Evolutionary conservation across 345 rosid species (phyloP).

Genomic region (Sonneratia alba): DNA sequence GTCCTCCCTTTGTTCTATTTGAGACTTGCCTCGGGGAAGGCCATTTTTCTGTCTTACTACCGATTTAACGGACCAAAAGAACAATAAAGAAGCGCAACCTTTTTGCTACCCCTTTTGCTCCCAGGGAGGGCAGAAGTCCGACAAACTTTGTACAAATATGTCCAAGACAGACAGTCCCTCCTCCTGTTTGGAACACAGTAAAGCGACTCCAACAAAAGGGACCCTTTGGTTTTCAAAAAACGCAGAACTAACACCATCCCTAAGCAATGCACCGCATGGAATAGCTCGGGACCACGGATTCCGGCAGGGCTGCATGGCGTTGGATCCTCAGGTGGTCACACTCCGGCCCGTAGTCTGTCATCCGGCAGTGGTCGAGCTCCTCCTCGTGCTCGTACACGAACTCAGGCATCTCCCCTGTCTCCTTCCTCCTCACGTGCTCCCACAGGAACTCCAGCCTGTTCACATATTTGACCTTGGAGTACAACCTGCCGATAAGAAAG

Average conservation of each 20-base stretch:
- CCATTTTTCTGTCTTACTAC: too few species aligned
- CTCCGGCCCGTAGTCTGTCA: conserved; percentile 39
- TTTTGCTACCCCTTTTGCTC: not conserved
- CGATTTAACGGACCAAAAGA: not conserved
- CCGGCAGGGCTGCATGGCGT: conserved; percentile 14
- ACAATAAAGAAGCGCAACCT: not conserved
- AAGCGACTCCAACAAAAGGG: not conserved
- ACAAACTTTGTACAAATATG: not conserved
- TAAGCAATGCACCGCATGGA: conserved; percentile 51
- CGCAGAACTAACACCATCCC: not conserved
- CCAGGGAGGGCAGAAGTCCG: not conserved
- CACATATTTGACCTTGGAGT: conserved; percentile 42
- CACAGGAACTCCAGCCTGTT: conserved; percentile 49
- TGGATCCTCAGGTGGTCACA: conserved; percentile 42
- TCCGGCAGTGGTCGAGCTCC: conserved; percentile 35
- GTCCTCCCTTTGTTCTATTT: too few species aligned
- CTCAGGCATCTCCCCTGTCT: conserved; percentile 50
- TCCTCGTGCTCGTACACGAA: conserved; percentile 50
- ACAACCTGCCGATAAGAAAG: conserved; percentile 24
- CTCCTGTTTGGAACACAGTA: not conserved
- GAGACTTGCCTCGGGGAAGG: too few species aligned
- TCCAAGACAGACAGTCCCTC: not conserved
- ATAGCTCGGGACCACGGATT: conserved; percentile 24
- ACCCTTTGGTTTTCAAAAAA: not conserved
- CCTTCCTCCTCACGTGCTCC: conserved; percentile 56